These are phyloP conservation scores for Scedosporium aurantiacum DNA, from an alignment of 2,329 filamentous ascomycete species.

Conservation along the genomic window DNA sequence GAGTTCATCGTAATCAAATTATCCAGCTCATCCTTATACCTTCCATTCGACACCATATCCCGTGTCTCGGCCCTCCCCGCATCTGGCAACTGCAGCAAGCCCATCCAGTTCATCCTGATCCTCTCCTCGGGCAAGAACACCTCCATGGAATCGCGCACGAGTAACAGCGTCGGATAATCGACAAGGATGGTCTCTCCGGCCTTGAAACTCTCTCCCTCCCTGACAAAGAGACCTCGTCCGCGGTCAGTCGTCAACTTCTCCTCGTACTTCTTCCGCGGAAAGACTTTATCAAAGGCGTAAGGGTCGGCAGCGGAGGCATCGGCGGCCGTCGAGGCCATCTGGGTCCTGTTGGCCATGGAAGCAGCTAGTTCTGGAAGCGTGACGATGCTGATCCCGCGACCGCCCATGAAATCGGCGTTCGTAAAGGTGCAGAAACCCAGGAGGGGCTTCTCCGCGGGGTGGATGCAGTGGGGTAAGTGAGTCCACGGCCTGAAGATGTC, in stretches of 20 bases:
- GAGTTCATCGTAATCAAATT: slow-evolving; percentile 5
- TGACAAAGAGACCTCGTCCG: slow-evolving; percentile 4
- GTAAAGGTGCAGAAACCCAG: slow-evolving; percentile 6
- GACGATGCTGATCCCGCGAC: slow-evolving; percentile 4
- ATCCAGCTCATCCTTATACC: slow-evolving; percentile 6
- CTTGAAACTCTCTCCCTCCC: neutral
- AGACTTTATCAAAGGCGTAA: neutral
- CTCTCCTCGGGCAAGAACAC: slow-evolving; percentile 4
- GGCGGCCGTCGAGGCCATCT: neutral
- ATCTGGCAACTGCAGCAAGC: slow-evolving; percentile 3
- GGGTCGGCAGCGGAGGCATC: neutral
- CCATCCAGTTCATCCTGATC: slow-evolving; percentile 6
- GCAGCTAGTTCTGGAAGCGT: neutral
- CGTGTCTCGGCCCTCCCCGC: neutral
- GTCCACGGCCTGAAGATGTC: slow-evolving; percentile 5
- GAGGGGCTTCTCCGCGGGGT: slow-evolving; percentile 1
- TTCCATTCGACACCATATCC: slow-evolving; percentile 1
- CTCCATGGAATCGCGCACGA: slow-evolving; percentile 3
- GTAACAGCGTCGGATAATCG: slow-evolving; percentile 3
- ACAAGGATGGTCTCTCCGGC: slow-evolving; percentile 2
- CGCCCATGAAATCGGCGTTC: slow-evolving; percentile 5
- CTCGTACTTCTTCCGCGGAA: neutral
- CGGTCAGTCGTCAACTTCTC: neutral
- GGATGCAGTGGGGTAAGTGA: slow-evolving; percentile 6
- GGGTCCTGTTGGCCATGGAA: neutral